phyloP scores from a whole-genome alignment of 306 rosid genomes.

The Citrullus mucosospermus region DNA sequence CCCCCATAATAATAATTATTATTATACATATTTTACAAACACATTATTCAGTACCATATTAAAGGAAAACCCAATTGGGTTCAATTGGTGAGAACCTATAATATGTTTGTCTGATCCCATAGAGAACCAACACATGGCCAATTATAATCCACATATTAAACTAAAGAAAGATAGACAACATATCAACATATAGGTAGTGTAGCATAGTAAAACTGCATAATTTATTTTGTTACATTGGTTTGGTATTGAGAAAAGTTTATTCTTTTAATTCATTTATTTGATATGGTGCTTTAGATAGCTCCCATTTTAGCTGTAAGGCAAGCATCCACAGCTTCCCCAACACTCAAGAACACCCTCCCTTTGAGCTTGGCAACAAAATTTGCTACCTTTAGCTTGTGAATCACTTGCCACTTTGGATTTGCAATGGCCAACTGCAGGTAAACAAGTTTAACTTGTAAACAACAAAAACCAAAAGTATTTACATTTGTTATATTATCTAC shows the following conservation, averaged over 20 bases:
- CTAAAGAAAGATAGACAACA: not conserved
- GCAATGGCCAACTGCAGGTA: constrained; percentile 41
- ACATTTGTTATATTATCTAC: not conserved
- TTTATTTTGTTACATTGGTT: not conserved
- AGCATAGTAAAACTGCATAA: not conserved
- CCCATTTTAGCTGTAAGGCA: constrained; percentile 5
- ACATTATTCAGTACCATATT: not conserved
- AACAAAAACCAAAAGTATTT: not conserved
- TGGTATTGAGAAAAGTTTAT: not conserved
- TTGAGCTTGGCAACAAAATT: constrained; percentile 42
- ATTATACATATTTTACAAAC: not conserved
- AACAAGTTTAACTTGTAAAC: not conserved
- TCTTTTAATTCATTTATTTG: not conserved
- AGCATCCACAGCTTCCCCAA: constrained; percentile 66
- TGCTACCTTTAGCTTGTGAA: constrained; percentile 67
- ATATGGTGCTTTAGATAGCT: not conserved
- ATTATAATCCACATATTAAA: not conserved
- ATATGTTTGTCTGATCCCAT: not conserved
- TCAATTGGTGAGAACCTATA: not conserved
- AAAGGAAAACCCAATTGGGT: not conserved
- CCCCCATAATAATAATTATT: not conserved
- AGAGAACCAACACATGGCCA: not conserved
- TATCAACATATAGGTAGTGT: not conserved
- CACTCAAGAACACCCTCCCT: constrained; percentile 56
- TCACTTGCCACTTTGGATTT: constrained; percentile 74